Percentiles rank a stretch among this genome's conserved stretches.
phyloP scores from a whole-genome alignment of 345 rosid genomes.

The Pistacia vera region DNA sequence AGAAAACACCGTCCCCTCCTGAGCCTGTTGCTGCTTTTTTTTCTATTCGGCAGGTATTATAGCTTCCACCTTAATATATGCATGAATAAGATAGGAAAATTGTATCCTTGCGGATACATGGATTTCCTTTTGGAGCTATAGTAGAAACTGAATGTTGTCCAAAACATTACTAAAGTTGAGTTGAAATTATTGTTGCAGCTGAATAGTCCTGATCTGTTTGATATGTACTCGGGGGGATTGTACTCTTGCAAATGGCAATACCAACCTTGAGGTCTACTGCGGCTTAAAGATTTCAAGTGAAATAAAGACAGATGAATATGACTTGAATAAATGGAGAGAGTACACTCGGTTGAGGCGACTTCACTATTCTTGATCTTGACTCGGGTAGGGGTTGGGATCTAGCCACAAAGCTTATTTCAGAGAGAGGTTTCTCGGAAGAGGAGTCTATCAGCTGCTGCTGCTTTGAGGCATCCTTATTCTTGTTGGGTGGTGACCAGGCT shows the following conservation, averaged over 20 bases:
- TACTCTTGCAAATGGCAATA: constrained; percentile 92
- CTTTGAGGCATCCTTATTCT: constrained; percentile 92
- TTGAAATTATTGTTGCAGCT: constrained; percentile 50
- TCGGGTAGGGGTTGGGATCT: constrained; percentile 96
- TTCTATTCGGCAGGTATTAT: constrained; percentile 83
- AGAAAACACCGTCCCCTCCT: constrained; percentile 96
- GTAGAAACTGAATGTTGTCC: constrained; percentile 8
- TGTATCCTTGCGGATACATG: neutral
- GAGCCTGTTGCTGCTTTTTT: constrained; percentile 92
- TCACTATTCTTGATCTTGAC: constrained; percentile 82
- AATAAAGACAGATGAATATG: constrained; percentile 54
- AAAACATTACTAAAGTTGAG: constrained; percentile 15
- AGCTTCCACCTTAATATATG: neutral
- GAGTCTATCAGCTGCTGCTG: constrained; percentile 91
- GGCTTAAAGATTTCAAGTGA: constrained; percentile 88
- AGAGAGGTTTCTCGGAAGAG: constrained; percentile 78
- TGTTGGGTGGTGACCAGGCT: constrained; percentile 91
- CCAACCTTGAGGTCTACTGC: constrained; percentile 69
- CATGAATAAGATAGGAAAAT: neutral
- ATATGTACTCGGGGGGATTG: constrained; percentile 87
- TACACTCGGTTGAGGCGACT: constrained; percentile 70
- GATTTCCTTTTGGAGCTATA: neutral
- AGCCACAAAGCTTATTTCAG: constrained; percentile 78
- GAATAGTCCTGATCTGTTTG: constrained; percentile 95
- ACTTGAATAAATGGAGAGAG: constrained; percentile 77